Conservation (phyloP, 1,284 basidiomycete genomes). For the Ustilago crameri region DNA sequence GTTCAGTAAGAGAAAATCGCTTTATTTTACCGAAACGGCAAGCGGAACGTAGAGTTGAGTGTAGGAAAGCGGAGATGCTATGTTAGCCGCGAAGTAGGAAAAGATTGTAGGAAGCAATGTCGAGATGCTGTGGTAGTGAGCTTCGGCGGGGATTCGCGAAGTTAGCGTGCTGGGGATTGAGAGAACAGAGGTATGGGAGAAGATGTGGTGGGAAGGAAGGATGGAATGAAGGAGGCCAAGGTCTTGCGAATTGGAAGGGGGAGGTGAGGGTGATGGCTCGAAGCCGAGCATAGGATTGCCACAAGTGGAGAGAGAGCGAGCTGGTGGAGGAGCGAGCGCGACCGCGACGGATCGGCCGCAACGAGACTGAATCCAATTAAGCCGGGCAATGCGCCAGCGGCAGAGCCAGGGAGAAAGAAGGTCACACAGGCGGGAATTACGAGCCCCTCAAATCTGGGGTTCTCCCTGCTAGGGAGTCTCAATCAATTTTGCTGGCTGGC, state of each 20-base stretch:
- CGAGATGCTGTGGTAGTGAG: too few relatives aligned
- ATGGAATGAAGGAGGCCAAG: neutral
- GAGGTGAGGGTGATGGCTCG: neutral
- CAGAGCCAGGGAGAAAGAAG: neutral
- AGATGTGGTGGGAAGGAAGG: conserved; percentile 13
- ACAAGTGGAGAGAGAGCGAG: conserved; percentile 1
- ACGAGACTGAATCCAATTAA: too few relatives aligned
- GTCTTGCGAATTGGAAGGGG: neutral
- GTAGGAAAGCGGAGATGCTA: neutral
- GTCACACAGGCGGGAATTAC: neutral
- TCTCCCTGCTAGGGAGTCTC: neutral
- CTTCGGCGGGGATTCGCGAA: neutral
- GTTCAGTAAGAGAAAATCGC: conserved; percentile 2
- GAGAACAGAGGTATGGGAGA: neutral
- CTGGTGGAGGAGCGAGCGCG: conserved; percentile 15
- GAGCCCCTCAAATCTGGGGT: conserved; percentile 12
- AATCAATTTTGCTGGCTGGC: neutral
- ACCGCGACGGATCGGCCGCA: neutral
- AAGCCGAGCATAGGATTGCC: conserved; percentile 4
- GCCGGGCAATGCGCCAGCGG: neutral
- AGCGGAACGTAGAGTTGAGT: neutral
- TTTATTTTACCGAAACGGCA: neutral
- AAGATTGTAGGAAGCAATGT: neutral
- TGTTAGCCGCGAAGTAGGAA: neutral
- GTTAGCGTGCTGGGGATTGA: neutral